These are phyloP conservation scores for Sedum album DNA, from an alignment of 164 flowering plant species.

Conservation along the genomic window DNA sequence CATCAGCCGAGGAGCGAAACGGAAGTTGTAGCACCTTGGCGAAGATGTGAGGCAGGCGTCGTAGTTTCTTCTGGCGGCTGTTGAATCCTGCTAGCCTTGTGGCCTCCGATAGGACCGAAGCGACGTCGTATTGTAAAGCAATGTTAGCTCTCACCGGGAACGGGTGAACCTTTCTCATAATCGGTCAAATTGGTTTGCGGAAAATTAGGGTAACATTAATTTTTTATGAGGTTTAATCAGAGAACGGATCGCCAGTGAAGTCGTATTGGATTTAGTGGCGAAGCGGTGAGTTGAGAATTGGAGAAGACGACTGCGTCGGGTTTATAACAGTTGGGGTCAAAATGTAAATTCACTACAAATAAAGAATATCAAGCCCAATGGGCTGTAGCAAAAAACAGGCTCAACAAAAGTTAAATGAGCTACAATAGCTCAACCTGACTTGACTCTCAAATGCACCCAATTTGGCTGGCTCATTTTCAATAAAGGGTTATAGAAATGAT, in stretches of 20 bases:
- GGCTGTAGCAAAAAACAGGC: no score
- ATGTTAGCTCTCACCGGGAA: conserved; percentile 27
- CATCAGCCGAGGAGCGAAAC: conserved; percentile 40
- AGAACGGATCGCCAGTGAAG: neutral
- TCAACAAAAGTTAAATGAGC: no score
- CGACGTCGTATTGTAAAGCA: conserved; percentile 29
- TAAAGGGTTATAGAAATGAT: no score
- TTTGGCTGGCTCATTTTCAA: no score
- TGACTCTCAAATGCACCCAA: no score
- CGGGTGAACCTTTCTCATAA: conserved; percentile 33
- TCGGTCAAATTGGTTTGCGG: neutral
- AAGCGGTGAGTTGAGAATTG: neutral
- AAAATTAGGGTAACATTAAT: no score
- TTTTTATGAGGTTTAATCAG: neutral
- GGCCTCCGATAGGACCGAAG: conserved; percentile 16
- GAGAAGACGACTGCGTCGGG: neutral
- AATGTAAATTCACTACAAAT: no score
- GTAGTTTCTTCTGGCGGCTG: conserved; percentile 39
- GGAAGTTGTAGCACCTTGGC: conserved; percentile 45
- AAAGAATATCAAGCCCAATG: no score
- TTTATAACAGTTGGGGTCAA: no score
- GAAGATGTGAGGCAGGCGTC: conserved; percentile 53
- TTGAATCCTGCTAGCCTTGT: conserved; percentile 9
- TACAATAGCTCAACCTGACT: no score
- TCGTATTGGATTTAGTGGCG: neutral